Evolutionary conservation across 148 eudicot species (phyloP).

Genomic region (Dianthus caryophyllus): DNA sequence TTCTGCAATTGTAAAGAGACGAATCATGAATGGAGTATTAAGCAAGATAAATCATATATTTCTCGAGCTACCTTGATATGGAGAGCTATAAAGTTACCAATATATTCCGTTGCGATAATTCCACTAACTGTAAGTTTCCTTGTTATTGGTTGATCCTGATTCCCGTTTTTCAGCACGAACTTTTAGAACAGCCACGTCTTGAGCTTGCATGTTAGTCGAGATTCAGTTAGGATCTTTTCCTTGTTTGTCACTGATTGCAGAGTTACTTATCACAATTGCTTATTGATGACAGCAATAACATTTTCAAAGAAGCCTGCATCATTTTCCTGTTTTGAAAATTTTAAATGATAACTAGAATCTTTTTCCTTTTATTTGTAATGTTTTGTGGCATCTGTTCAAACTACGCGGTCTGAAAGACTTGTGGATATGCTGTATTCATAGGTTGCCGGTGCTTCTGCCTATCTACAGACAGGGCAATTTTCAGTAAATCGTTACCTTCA

Average conservation of each 20-base stretch:
- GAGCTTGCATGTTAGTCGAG: neutral
- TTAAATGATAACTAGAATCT: neutral
- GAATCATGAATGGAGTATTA: slow-evolving; percentile 15
- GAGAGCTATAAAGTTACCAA: slow-evolving; percentile 92
- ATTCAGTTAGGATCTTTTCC: neutral
- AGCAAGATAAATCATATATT: slow-evolving; percentile 37
- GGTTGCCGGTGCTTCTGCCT: slow-evolving; percentile 88
- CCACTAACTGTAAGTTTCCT: slow-evolving; percentile 72
- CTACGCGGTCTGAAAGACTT: neutral
- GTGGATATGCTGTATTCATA: slow-evolving; percentile 18
- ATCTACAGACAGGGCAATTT: slow-evolving; percentile 63
- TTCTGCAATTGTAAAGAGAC: slow-evolving; percentile 22
- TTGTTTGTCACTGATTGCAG: neutral
- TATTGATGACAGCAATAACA: neutral
- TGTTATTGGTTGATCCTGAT: neutral
- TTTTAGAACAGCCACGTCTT: neutral
- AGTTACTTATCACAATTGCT: neutral
- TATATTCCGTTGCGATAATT: slow-evolving; percentile 87
- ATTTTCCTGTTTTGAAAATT: neutral
- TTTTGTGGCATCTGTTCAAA: neutral
- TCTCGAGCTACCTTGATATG: slow-evolving; percentile 76
- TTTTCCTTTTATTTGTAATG: neutral
- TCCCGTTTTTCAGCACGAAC: neutral
- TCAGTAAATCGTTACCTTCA: slow-evolving; percentile 46
- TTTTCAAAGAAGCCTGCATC: neutral